These are phyloP conservation scores for Puya raimondii DNA, from an alignment of 176 grass and related monocot species.

Conservation along the genomic window DNA sequence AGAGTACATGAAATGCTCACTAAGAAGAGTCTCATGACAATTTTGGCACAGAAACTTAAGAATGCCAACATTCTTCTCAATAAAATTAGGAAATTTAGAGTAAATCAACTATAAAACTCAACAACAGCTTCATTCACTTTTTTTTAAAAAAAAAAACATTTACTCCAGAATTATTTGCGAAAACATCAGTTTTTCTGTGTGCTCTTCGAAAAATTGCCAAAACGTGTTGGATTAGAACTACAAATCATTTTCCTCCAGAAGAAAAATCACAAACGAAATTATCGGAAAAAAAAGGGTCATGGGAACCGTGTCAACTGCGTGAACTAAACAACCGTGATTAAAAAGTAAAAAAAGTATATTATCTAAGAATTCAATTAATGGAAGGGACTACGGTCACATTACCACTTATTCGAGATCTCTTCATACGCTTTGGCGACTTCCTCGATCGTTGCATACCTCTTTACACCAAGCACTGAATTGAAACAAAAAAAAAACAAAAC, in stretches of 20 bases:
- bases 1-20: too few relatives aligned
- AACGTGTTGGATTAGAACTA: background rate
- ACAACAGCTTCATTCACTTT: too few relatives aligned
- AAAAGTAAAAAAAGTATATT: background rate
- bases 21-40: too few relatives aligned
- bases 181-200: too few relatives aligned
- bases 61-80: background rate
- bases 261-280: background rate
- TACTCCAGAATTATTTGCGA: too few relatives aligned
- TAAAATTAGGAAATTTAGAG: background rate
- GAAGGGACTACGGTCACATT: conserved; percentile 3
- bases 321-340: background rate
- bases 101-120: background rate
- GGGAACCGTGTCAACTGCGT: too few relatives aligned
- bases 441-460: conserved; percentile 54
- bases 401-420: conserved; percentile 50
- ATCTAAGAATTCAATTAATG: background rate
- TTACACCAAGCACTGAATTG: conserved; percentile 39
- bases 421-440: conserved; percentile 60
- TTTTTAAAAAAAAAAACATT: too few relatives aligned
- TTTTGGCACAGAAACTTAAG: too few relatives aligned
- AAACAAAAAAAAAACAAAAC: background rate
- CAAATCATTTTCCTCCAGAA: background rate
- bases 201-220: background rate
- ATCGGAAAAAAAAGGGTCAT: background rate